These are phyloP conservation scores for Leccinum longicurvipes DNA, from an alignment of 768 basidiomycete genomes.

Conservation along the genomic window DNA sequence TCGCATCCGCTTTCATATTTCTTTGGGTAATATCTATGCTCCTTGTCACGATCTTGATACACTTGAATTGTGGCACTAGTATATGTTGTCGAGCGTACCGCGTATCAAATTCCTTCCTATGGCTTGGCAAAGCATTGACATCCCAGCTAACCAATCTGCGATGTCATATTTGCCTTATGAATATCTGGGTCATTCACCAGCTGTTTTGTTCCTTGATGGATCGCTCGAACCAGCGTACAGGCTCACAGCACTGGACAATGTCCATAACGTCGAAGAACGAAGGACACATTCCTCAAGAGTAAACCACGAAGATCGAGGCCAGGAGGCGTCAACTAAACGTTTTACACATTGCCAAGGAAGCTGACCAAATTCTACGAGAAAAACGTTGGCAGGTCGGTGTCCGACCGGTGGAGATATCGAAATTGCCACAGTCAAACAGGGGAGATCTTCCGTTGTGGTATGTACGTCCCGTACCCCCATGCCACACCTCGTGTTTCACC, in stretches of 20 bases:
- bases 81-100: background rate
- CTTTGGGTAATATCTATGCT: background rate
- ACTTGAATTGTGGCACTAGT: background rate
- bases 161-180: background rate
- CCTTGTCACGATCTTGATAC: background rate
- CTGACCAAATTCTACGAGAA: background rate
- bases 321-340: background rate
- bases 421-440: background rate
- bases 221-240: background rate
- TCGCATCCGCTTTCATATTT: background rate
- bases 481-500: constrained; percentile 11
- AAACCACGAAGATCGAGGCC: background rate
- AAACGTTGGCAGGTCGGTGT: background rate
- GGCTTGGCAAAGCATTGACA: background rate
- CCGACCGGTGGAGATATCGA: background rate
- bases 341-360: background rate
- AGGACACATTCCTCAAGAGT: background rate
- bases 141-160: background rate
- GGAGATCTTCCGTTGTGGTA: background rate
- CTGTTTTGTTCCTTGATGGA: background rate
- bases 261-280: background rate
- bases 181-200: background rate
- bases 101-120: background rate
- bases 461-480: background rate
- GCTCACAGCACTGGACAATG: background rate